Evolutionary conservation across 1,284 basidiomycete species (phyloP), one percentile per base, ranked within the genome.

Genomic region (Apiotrichum montevideense): DNA sequence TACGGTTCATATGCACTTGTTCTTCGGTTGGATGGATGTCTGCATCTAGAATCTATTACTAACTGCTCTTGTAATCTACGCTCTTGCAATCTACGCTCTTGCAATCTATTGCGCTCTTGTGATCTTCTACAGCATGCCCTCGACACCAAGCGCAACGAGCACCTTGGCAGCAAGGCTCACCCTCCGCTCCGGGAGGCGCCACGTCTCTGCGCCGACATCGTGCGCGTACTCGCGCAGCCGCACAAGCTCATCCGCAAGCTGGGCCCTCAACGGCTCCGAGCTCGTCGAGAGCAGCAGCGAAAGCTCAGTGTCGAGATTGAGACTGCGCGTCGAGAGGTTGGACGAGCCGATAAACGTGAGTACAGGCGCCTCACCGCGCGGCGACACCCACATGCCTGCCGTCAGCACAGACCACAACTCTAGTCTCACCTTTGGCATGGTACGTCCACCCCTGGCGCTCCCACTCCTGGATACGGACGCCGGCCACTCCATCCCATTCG

Each of bases 301-400:
- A 41, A 97, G 82, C 70, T 98, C 95, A 11, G 92, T 88, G 75
- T 98, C 96, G 47, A 96, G 84, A 62, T 88, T 83, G 1, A 92
- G 85, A 1, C 91, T 95, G 3, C 95, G 86, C 1, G 90, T 87
- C 66, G 95, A 96, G 56, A 97, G 85, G 74, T 99, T 99, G 3
- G 93, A 95, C 0, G 92, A 96, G 10, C 95, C 96, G 70, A 98
- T 88, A 51, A 98, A 83, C 0, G 94, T 95, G 44, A 92, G 75
- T 59, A 84, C 77, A 0, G 91, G 90, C 13, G 79, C 77, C 15
- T 11, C 59, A 54, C 15, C 58, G 48, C 42, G 34, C 51, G 47
- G 77, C 37, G 88, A 86, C n/a, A 92, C 72, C 91, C 91, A 94
- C 46, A 94, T 84, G 42, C 91, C 29, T 29, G 29, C 29, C 29